Conservation (phyloP, 768 basidiomycete species). For the Tylopilus sp. region DNA sequence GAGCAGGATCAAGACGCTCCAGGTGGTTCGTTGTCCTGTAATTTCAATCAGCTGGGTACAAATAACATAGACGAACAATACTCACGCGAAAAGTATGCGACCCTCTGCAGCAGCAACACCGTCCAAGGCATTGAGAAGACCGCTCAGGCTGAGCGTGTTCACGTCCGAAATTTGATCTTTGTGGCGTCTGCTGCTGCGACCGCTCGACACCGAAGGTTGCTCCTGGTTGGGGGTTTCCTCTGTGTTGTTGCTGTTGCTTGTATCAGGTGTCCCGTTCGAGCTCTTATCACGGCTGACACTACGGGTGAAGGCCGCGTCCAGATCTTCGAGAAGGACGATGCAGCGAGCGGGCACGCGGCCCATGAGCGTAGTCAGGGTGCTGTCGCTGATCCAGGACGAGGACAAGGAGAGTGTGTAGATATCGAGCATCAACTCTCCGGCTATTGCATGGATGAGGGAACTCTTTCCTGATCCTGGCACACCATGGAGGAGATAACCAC, state of each 20-base stretch:
- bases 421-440: constrained; percentile 85
- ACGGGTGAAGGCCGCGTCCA: constrained; percentile 85
- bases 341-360: constrained; percentile 81
- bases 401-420: constrained; percentile 89
- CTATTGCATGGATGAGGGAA: constrained; percentile 82
- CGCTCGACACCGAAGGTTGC: constrained; percentile 29
- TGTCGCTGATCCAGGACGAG: constrained; percentile 85
- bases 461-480: constrained; percentile 87
- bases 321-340: constrained; percentile 86
- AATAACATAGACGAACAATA: constrained; percentile 14
- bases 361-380: constrained; percentile 82
- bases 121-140: constrained; percentile 80
- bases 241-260: constrained; percentile 27
- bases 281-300: constrained; percentile 64
- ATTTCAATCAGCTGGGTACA: not conserved
- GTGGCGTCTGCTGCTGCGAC: constrained; percentile 43
- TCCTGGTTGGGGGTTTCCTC: constrained; percentile 31
- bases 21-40: constrained; percentile 83
- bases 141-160: constrained; percentile 79
- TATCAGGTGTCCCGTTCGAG: constrained; percentile 43
- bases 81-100: constrained; percentile 84
- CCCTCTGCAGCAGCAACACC: constrained; percentile 87
- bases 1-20: constrained; percentile 86
- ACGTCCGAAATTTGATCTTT: constrained; percentile 68
- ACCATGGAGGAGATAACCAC: constrained; percentile 82